A percentile compares a stretch with the other conserved stretches of the same genome.
Conservation (phyloP, 768 basidiomycete genomes). For the Leccinum disarticulatum region DNA sequence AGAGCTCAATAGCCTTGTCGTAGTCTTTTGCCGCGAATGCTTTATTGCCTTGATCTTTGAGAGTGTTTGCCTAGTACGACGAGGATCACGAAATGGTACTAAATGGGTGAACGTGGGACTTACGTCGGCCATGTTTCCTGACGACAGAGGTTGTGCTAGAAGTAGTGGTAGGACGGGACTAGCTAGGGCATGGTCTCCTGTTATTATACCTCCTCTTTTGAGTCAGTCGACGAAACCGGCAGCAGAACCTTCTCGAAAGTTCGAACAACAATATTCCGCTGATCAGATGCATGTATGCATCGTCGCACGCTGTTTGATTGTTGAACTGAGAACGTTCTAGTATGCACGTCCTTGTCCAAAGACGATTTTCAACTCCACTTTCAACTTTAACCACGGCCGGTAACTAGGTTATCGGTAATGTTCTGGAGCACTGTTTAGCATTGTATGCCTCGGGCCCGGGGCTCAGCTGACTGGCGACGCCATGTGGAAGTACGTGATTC, state of each 20-base stretch:
- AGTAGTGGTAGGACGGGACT: background rate
- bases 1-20: conserved; percentile 81
- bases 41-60: conserved; percentile 95
- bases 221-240: background rate
- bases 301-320: background rate
- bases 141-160: background rate
- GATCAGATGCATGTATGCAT: background rate
- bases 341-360: background rate
- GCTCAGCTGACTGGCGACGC: background rate
- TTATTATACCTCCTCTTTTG: conserved; percentile 20
- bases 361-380: background rate
- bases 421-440: background rate
- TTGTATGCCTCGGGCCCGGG: background rate
- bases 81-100: conserved; percentile 21
- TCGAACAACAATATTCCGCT: conserved; percentile 8
- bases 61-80: conserved; percentile 44
- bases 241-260: conserved; percentile 35
- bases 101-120: conserved; percentile 11
- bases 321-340: background rate
- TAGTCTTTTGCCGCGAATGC: conserved; percentile 94
- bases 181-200: background rate
- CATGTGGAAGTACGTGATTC: conserved; percentile 7
- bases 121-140: conserved; percentile 36
- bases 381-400: too few species aligned
- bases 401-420: too few species aligned